A percentile compares a stretch with the other conserved stretches of the same genome.
These are phyloP conservation scores for Chaetomium fimeti DNA, from an alignment of 495 filamentous ascomycete genomes.

Conservation along the genomic window DNA sequence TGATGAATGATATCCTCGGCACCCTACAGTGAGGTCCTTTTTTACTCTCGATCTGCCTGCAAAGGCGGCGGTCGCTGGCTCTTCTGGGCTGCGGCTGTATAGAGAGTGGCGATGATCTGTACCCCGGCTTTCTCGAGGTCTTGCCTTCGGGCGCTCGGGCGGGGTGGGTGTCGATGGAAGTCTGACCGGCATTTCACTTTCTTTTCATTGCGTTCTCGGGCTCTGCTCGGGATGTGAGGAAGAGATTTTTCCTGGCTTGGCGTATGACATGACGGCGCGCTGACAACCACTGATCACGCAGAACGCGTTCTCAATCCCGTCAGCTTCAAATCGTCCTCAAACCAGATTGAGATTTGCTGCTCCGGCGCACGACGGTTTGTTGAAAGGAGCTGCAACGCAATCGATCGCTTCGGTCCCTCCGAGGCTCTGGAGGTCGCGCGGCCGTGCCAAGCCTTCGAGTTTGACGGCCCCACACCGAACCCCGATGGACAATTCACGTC, in stretches of 20 bases:
- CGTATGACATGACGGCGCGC: too few species aligned
- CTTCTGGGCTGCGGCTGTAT: constrained; percentile 44
- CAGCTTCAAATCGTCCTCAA: too few species aligned
- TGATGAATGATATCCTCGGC: constrained; percentile 61
- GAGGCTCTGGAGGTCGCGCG: too few species aligned
- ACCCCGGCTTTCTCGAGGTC: constrained; percentile 49
- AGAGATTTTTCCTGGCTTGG: constrained; percentile 35
- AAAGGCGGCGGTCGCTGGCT: constrained; percentile 47
- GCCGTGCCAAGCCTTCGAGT: neutral
- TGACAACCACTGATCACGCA: too few species aligned
- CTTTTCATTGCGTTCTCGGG: constrained; percentile 51
- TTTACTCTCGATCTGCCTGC: constrained; percentile 53
- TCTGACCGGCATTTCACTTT: constrained; percentile 56
- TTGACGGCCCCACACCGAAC: too few species aligned
- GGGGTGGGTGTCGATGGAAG: constrained; percentile 62
- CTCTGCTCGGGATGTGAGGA: constrained; percentile 43
- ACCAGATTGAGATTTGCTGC: too few species aligned
- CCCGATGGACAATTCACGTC: too few species aligned
- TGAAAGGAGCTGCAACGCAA: neutral
- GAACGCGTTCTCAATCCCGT: too few species aligned
- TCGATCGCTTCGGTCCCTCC: neutral
- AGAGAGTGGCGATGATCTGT: constrained; percentile 65
- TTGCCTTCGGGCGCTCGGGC: constrained; percentile 55
- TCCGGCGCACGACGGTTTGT: too few species aligned
- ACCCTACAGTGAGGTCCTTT: constrained; percentile 57